A percentile compares a stretch with the other conserved stretches of the same genome.
These are phyloP conservation scores for Chytridiales sp. DNA, from an alignment of 371 early-diverging fungal species.

Conservation along the genomic window DNA sequence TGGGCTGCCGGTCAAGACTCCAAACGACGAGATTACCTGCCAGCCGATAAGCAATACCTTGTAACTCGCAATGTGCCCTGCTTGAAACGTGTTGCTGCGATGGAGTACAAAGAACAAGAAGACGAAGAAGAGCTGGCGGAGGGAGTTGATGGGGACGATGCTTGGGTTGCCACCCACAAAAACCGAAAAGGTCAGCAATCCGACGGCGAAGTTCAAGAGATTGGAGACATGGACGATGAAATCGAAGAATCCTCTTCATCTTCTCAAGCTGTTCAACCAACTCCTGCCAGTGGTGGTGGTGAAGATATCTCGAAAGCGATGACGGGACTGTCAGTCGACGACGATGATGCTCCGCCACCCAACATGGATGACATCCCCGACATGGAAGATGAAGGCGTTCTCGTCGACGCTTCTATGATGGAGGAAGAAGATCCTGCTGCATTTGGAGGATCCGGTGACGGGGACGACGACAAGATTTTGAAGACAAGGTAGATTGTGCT, in stretches of 20 bases:
- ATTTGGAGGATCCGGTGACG: background rate
- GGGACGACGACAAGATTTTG: constrained; percentile 77
- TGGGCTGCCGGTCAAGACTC: constrained; percentile 85
- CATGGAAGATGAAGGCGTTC: constrained; percentile 73
- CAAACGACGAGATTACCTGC: constrained; percentile 87
- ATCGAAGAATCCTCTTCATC: background rate
- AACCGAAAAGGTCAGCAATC: constrained; percentile 33
- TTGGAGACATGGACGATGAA: constrained; percentile 52
- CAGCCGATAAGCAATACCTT: constrained; percentile 90
- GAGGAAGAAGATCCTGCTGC: constrained; percentile 73
- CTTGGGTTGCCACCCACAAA: constrained; percentile 85
- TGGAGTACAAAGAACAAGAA: constrained; percentile 59
- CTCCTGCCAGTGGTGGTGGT: constrained; percentile 1
- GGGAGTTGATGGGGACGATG: constrained; percentile 59
- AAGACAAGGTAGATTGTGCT: constrained; percentile 66
- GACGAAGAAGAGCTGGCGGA: constrained; percentile 35
- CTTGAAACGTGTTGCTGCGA: constrained; percentile 73
- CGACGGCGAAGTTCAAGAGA: constrained; percentile 21
- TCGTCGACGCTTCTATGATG: constrained; percentile 50
- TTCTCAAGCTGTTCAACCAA: background rate
- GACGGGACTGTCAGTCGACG: background rate
- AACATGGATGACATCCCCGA: constrained; percentile 87
- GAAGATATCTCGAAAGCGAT: constrained; percentile 40
- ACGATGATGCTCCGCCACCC: constrained; percentile 13
- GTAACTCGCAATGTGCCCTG: constrained; percentile 96